Percentiles rank a stretch among this genome's conserved stretches.
phyloP scores from a whole-genome alignment of 2,329 filamentous ascomycete genomes.

The Fusarium zealandicum region DNA sequence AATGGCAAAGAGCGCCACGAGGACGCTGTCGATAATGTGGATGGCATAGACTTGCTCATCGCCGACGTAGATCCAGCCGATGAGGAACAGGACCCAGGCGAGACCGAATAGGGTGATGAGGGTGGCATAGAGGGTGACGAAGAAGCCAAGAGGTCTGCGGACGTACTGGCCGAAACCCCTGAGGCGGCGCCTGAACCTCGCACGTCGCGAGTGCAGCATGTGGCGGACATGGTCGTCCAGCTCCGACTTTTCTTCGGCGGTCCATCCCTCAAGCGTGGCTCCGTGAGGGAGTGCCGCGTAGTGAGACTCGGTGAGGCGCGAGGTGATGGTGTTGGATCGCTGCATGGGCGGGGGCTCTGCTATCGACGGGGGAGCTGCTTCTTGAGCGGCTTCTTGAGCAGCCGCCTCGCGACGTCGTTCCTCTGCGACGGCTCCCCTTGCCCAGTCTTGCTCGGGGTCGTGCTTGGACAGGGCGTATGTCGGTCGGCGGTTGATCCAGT shows the following conservation, averaged over 20 bases:
- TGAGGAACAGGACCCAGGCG: slow-evolving; percentile 90
- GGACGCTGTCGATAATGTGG: slow-evolving; percentile 73
- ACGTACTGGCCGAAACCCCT: slow-evolving; percentile 84
- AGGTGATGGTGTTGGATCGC: slow-evolving; percentile 68
- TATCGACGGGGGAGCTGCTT: background rate
- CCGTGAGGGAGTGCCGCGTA: slow-evolving; percentile 84
- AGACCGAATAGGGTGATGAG: slow-evolving; percentile 85
- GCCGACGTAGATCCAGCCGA: slow-evolving; percentile 87
- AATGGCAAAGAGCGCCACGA: slow-evolving; percentile 74
- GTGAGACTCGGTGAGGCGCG: slow-evolving; percentile 71
- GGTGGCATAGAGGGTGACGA: slow-evolving; percentile 83
- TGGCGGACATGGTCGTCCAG: slow-evolving; percentile 88
- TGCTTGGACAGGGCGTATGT: slow-evolving; percentile 75
- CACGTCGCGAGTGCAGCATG: slow-evolving; percentile 82
- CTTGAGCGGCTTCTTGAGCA: slow-evolving; percentile 2
- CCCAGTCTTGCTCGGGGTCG: slow-evolving; percentile 38
- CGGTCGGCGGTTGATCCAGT: slow-evolving; percentile 76
- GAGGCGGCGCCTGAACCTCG: slow-evolving; percentile 80
- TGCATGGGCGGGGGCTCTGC: slow-evolving; percentile 41
- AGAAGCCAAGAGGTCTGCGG: slow-evolving; percentile 76
- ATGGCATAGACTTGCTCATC: slow-evolving; percentile 73
- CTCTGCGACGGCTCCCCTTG: slow-evolving; percentile 28
- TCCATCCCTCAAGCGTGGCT: slow-evolving; percentile 76
- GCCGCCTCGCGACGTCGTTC: slow-evolving; percentile 32
- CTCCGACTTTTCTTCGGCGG: slow-evolving; percentile 73